Conservation (phyloP, 345 rosid genomes). For the Diplotaxis tenuifolia region DNA sequence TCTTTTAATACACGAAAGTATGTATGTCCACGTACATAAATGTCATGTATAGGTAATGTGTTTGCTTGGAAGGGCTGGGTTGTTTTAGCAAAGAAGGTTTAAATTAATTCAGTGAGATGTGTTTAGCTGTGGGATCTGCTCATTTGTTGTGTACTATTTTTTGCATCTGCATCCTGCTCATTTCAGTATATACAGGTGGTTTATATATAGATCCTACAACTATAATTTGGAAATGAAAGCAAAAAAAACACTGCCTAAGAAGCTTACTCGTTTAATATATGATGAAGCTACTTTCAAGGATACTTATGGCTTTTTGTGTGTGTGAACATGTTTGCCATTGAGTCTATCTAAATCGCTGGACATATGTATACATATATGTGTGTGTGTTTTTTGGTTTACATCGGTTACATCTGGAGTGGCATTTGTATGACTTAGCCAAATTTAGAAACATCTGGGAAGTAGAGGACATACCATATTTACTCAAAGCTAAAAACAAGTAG, state of each 20-base stretch:
- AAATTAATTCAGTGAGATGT: background rate
- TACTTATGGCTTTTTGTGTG: background rate
- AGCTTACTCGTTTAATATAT: background rate
- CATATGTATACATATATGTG: background rate
- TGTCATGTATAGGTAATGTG: background rate
- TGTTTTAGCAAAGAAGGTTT: background rate
- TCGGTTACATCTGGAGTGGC: background rate
- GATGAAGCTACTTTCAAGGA: background rate
- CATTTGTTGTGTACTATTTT: background rate
- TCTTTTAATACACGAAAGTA: background rate
- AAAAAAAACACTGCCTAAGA: background rate
- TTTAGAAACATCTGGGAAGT: conserved; percentile 14
- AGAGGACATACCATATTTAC: background rate
- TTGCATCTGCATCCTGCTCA: background rate
- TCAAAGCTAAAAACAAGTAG: conserved; percentile 12
- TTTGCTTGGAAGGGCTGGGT: background rate
- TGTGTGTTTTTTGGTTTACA: background rate
- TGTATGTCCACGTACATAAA: background rate
- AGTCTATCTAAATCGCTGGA: background rate
- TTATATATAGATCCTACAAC: background rate
- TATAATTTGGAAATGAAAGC: background rate
- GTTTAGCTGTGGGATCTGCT: background rate
- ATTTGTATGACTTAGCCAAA: conserved; percentile 4
- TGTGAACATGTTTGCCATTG: conserved; percentile 1
- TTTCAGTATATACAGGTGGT: background rate